Evolutionary conservation across 2,329 filamentous ascomycete species (phyloP).

Genomic region (Aplosporella prunicola): DNA sequence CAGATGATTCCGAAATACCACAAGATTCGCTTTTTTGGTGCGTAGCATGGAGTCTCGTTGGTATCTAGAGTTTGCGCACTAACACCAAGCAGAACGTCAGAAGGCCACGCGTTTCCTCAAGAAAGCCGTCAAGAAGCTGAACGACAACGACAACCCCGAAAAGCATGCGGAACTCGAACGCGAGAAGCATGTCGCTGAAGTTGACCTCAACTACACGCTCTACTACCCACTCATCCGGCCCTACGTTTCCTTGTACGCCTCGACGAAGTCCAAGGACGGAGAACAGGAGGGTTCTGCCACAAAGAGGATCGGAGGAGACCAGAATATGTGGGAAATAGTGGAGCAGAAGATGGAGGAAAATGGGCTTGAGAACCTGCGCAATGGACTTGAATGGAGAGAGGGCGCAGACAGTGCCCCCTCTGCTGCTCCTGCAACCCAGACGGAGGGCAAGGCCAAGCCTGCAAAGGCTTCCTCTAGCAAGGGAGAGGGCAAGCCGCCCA

Average conservation of each 20-base stretch:
- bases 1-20: conserved; percentile 72
- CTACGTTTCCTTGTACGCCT: conserved; percentile 53
- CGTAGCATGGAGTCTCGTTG: conserved; percentile 19
- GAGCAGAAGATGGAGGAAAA: conserved; percentile 55
- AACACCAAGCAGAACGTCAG: conserved; percentile 49
- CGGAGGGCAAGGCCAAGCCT: not conserved
- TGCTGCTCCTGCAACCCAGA: not conserved
- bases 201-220: conserved; percentile 66
- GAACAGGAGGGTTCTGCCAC: conserved; percentile 16
- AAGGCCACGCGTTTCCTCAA: conserved; percentile 61
- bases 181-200: conserved; percentile 58
- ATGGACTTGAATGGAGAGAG: conserved; percentile 32
- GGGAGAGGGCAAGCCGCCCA: conserved; percentile 4
- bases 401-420: not conserved
- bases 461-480: conserved; percentile 5
- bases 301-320: conserved; percentile 31
- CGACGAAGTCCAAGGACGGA: conserved; percentile 22
- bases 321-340: conserved; percentile 58
- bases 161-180: conserved; percentile 46
- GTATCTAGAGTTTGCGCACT: conserved; percentile 12
- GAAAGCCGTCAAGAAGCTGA: conserved; percentile 50
- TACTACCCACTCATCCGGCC: conserved; percentile 62
- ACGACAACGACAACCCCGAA: conserved; percentile 39
- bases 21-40: conserved; percentile 78
- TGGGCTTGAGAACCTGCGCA: conserved; percentile 44